Base-by-base conservation (phyloP, 1,284 basidiomycete species). In the Blastosporella zonata region DNA sequence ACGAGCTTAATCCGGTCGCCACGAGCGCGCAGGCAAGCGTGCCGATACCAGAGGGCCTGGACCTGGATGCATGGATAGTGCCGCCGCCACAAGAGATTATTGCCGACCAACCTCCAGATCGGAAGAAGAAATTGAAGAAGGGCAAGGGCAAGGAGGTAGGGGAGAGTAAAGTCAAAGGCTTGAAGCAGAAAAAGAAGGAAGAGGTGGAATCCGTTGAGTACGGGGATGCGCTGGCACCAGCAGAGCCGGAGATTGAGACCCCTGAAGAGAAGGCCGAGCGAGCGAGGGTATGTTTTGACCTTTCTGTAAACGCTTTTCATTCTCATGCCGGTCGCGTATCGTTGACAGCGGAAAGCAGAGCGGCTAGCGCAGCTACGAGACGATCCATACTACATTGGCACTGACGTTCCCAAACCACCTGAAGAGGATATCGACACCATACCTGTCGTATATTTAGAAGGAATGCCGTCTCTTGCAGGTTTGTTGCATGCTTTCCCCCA, bases 1-100 rank as follows among this genome's bases (percentile, higher is more conserved):
- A 96, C 62, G 86, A 93, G 52, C 81, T 99, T 22, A 93, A 92
- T 54, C 87, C 93, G 0, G 87, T 97, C 13, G 93, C 88, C 1
- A 64, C 73, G 4, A 73, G 77, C 46, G 95, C 94, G 2, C 95
- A 97, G 67, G 78, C 74, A 5, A 84, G 83, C 48, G 87, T 99
- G 0, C 78, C 82, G 1, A 58, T 91, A 2, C 97, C 96, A 0
- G 84, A 90, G 1, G 91, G 86, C 1, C 69, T 99, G 17, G 84
- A 98, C 64, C 76, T 99, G 2, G 89, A 96, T 54, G 67, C 72
- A 0, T 93, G 90, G 79, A 87, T 97, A 52, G 82, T 93, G 5
- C 78, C 86, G 1, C 80, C 80, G 4, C 79, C 79, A 10, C 67
- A 72, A 28, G 77, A 79, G 46, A 62, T 64, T 10, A 55, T 59